Evolutionary conservation across 805 yeast species (phyloP).

Genomic region (Nakazawaea ishiwadae): DNA sequence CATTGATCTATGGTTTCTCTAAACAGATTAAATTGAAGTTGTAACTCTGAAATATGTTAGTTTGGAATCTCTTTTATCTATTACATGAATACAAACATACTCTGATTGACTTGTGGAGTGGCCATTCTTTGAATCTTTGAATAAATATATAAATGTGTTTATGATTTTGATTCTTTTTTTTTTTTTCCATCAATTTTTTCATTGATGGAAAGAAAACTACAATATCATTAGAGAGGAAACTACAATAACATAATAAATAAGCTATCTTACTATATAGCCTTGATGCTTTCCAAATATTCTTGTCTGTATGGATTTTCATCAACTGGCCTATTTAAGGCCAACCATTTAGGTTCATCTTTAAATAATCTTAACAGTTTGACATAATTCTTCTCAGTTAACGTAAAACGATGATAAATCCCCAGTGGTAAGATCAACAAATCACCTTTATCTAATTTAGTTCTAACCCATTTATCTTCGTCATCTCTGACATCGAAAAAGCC

Average conservation of each 20-base stretch:
- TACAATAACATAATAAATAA: no score
- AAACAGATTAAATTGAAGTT: conserved; percentile 45
- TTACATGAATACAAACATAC: no score
- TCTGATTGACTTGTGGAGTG: conserved; percentile 10
- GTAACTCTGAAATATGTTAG: conserved; percentile 29
- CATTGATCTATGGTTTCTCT: conserved; percentile 44
- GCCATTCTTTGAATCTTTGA: conserved; percentile 1
- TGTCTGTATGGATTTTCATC: conserved; percentile 42
- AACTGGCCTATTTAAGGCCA: conserved; percentile 70
- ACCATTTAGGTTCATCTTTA: conserved; percentile 96
- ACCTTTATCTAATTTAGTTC: conserved; percentile 56
- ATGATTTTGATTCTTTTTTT: not conserved
- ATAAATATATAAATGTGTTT: no score
- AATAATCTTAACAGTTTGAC: conserved; percentile 80
- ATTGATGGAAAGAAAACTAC: no score
- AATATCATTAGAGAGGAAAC: no score
- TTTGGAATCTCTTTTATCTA: not conserved
- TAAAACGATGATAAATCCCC: conserved; percentile 92
- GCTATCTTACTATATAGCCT: no score
- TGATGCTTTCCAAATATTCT: conserved; percentile 37
- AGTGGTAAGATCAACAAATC: conserved; percentile 81
- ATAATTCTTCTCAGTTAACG: conserved; percentile 57
- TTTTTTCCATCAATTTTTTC: no score
- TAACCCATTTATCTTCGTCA: conserved; percentile 64
- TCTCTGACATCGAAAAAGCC: conserved; percentile 90